Base-by-base conservation (phyloP, 768 basidiomycete genomes). In the Tulasnella sp. region DNA sequence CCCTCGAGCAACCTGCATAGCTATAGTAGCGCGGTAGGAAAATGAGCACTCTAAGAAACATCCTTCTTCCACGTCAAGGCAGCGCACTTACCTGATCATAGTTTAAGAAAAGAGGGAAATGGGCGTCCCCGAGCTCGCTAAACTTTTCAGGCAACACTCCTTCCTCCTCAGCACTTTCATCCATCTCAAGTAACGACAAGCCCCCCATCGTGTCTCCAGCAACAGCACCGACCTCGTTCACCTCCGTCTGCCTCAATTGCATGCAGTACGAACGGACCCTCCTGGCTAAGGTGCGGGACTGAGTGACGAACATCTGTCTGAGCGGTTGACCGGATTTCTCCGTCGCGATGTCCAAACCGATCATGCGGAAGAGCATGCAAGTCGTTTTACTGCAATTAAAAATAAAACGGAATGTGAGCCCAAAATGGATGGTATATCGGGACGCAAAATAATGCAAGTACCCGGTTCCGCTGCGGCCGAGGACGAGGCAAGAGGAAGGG, bases 381-480 rank as follows among this genome's bases (percentile, higher is more conserved):
- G 80, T 81, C 0, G 80, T 81, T 76, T 81, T 81, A 14, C 80
- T 77, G 5, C 39, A 40, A 6, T 58, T n/a, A 16, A 31, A n/a
- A 2, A 58, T 8, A 16, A n/a, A 58, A 58, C 7, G 14, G 9
- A 24, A 62, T 0, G 71, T n/a, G n/a, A n/a, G n/a, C n/a, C n/a
- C n/a, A n/a, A n/a, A n/a, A n/a, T n/a, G n/a, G n/a, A n/a, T n/a
- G n/a, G n/a, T n/a, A 46, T 44, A 18, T 44, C 42, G 18, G 46
- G 52, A 6, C 10, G 27, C 18, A 73, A 9, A 18, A 75, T 74
- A 24, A 44, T n/a, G n/a, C n/a, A n/a, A n/a, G n/a, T n/a, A 80
- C 74, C 80, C 80, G 21, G 80, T 81, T 1, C 80, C 80, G 44
- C 80, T 81, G 9, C 80, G 71, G 8, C 80, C 80, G 1, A 81